A percentile compares a stretch with the other conserved stretches of the same genome.
Evolutionary conservation across 106 monocot species (phyloP).

Genomic region (Gastrodia elata): DNA sequence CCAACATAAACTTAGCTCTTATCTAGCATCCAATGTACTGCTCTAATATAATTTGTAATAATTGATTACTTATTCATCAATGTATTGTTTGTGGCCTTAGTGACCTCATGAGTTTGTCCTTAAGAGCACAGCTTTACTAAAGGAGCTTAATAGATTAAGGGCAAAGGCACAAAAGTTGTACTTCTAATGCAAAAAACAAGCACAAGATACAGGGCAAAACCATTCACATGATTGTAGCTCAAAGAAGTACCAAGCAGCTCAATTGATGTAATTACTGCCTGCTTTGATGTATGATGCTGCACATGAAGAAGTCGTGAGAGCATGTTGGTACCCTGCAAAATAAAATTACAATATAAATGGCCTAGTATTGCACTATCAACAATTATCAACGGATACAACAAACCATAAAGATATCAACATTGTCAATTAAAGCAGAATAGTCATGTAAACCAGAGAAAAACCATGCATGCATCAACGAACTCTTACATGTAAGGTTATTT

Average conservation of each 20-base stretch:
- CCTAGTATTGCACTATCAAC: background rate
- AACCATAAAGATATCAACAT: background rate
- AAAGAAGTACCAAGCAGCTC: slow-evolving; percentile 70
- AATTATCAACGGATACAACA: background rate
- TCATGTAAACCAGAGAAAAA: background rate
- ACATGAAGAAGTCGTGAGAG: slow-evolving; percentile 90
- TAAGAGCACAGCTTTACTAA: too few species aligned
- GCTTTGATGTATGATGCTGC: slow-evolving; percentile 85
- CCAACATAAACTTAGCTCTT: too few species aligned
- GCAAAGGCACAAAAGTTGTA: too few species aligned
- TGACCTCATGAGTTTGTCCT: too few species aligned
- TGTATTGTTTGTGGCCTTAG: too few species aligned
- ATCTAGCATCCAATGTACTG: too few species aligned
- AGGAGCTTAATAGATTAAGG: too few species aligned
- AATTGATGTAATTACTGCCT: slow-evolving; percentile 98
- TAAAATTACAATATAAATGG: background rate
- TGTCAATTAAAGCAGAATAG: background rate
- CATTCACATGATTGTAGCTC: background rate
- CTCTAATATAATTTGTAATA: too few species aligned
- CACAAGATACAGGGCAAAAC: background rate
- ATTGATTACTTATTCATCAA: too few species aligned
- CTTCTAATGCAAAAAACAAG: background rate
- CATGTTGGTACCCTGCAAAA: slow-evolving; percentile 81
- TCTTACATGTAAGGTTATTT: background rate
- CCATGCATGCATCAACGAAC: background rate